A percentile compares a stretch with the other conserved stretches of the same genome.
Evolutionary conservation across 441 rosid genomes (phyloP).

Genomic region (Aquilaria agallochum): DNA sequence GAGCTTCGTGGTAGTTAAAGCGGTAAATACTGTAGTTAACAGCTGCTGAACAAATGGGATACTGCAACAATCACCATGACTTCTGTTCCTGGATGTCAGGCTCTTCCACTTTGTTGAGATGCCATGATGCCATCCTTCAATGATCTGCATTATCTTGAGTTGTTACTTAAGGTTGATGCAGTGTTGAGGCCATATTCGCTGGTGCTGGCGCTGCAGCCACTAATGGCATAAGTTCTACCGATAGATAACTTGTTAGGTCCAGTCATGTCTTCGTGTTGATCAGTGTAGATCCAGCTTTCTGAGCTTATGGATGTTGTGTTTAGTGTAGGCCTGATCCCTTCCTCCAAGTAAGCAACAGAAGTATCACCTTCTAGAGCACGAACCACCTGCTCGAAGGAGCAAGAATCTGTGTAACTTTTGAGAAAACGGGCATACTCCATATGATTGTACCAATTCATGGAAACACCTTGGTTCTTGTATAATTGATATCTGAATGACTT

Average conservation of each 20-base stretch:
- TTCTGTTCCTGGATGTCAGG: no score
- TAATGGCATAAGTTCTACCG: conserved; percentile 8
- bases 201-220: conserved; percentile 19
- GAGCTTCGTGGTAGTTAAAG: no score
- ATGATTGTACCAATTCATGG: neutral
- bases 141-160: no score
- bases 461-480: neutral
- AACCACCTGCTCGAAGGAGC: conserved; percentile 25
- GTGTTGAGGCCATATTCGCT: conserved; percentile 38
- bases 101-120: no score
- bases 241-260: conserved; percentile 20
- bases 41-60: no score
- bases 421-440: neutral
- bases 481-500: neutral
- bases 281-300: conserved; percentile 15
- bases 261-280: conserved; percentile 15
- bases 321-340: conserved; percentile 9
- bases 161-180: no score
- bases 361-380: conserved; percentile 45
- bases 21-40: no score
- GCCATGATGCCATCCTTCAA: no score
- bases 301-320: conserved; percentile 22
- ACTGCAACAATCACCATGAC: no score
- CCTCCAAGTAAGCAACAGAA: conserved; percentile 25
- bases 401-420: neutral